A percentile compares a stretch with the other conserved stretches of the same genome.
Evolutionary conservation across 306 rosid species (phyloP).

Genomic region (Erythrophleum fordii): DNA sequence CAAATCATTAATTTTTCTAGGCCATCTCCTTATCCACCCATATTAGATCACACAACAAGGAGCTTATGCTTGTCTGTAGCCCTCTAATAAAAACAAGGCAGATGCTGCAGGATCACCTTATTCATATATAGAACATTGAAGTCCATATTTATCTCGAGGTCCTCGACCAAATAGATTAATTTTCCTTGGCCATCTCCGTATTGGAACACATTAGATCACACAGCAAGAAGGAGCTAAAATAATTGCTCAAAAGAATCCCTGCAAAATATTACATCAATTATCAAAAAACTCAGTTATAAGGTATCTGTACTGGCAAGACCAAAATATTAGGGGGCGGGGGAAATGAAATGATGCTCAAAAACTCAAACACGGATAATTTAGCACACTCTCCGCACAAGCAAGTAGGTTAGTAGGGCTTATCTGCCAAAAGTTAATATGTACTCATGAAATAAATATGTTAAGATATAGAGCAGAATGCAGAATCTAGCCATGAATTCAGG

Average conservation of each 20-base stretch:
- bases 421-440: neutral
- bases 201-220: neutral
- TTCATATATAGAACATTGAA: neutral
- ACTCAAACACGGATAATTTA: neutral
- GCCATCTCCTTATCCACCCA: too few relatives aligned
- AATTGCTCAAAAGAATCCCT: neutral
- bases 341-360: slow-evolving; percentile 1
- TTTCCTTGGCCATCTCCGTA: neutral
- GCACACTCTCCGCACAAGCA: neutral
- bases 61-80: neutral
- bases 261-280: neutral
- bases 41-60: too few relatives aligned
- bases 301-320: neutral
- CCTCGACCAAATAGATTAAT: slow-evolving; percentile 2
- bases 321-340: neutral
- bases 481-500: slow-evolving; percentile 34
- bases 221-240: neutral
- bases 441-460: slow-evolving; percentile 15
- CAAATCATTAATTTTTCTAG: neutral
- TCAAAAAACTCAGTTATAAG: neutral
- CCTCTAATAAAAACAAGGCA: neutral
- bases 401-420: slow-evolving; percentile 43
- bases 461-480: slow-evolving; percentile 29
- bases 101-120: neutral
- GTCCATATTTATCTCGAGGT: neutral